Evolutionary conservation across 179 eudicot species (phyloP), one percentile per base, ranked within the genome.

Genomic region (Nepenthes alata): DNA sequence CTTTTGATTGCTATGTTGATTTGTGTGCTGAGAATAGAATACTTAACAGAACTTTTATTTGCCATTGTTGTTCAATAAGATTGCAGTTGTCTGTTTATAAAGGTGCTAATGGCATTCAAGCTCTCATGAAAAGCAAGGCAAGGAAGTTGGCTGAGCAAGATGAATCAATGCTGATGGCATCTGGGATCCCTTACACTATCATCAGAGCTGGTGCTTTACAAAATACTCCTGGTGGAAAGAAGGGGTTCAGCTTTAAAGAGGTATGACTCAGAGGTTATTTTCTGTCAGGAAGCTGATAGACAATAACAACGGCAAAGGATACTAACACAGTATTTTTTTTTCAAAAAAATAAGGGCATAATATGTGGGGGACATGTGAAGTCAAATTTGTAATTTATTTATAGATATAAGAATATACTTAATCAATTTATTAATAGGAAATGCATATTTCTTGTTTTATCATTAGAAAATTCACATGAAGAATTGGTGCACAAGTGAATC

Each of bases 81-180:
- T 73, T 79, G 84, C 95, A 93, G 98, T 77, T 89, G 76, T 85
- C 93, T 85, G 95, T 83, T 70, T 93, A 86, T 77, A 80, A 75
- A 84, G 84, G 77, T 65, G 73, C 78, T 36, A 80, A 75, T 70
- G 95, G 97, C 52, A 78, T 93, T 73, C 95, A 81, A 83, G 89
- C 90, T 37, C 70, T 93, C 60, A 75, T 85, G 81, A 89, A 78
- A 54, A 76, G 84, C 74, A 89, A 76, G 52, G 85, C 88, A 55
- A 79, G 77, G 68, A 83, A 83, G 65, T 55, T 83, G 71, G 85
- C 93, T 35, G 95, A 89, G 75, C 73, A 80, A 81, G 93, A 89
- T 73, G 98, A 86, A 70, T 60, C 86, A 2, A 25, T 67, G 45
- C 61, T 87, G 36, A 52, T 67, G 72, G 74, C 81, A 55, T 78